These are phyloP conservation scores for Gossypium turneri DNA, from an alignment of 345 rosid species.

Conservation along the genomic window DNA sequence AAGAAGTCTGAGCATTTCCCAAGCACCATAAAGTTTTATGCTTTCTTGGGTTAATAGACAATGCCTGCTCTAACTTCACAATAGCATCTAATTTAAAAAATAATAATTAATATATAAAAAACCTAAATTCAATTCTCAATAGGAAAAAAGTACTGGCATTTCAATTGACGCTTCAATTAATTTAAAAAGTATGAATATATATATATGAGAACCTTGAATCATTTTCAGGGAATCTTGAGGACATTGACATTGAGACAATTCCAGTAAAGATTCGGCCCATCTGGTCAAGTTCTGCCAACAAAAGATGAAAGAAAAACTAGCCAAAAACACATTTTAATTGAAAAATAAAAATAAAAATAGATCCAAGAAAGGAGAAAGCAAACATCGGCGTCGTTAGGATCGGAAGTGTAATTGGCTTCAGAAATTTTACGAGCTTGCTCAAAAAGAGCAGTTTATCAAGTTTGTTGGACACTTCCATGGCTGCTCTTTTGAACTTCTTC, in stretches of 20 bases:
- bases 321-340: background rate
- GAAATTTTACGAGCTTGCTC: constrained; percentile 75
- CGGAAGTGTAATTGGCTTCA: constrained; percentile 49
- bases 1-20: constrained; percentile 79
- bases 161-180: background rate
- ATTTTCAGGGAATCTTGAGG: constrained; percentile 58
- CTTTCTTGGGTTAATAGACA: constrained; percentile 50
- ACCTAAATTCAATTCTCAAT: background rate
- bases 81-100: constrained; percentile 50
- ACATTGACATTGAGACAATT: constrained; percentile 80
- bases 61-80: constrained; percentile 79
- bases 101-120: background rate
- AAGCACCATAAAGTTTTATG: constrained; percentile 81
- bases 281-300: constrained; percentile 64
- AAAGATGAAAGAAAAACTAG: background rate
- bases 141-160: background rate
- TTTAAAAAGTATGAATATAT: background rate
- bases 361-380: constrained; percentile 10
- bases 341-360: background rate
- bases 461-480: constrained; percentile 64
- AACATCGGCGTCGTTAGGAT: constrained; percentile 80
- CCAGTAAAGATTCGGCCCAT: constrained; percentile 85
- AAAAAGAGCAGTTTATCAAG: constrained; percentile 63
- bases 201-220: constrained; percentile 49
- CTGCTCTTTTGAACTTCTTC: background rate